Percentiles rank a stretch among this genome's conserved stretches.
phyloP scores from a whole-genome alignment of 2,329 filamentous ascomycete species.

The Xylariaceae sp. region DNA sequence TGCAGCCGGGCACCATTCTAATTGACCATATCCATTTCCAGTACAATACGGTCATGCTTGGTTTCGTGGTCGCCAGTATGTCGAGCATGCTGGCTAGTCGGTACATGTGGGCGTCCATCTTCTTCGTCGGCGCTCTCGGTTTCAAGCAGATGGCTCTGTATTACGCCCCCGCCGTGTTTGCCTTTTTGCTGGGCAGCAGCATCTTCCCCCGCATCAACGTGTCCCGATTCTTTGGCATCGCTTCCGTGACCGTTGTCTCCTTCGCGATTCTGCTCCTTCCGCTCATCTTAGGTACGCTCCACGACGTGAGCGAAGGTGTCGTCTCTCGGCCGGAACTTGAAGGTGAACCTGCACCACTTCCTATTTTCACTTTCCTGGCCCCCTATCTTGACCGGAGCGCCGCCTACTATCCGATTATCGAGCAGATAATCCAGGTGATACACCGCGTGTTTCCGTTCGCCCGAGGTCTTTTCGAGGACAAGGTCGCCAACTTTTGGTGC shows the following conservation, averaged over 20 bases:
- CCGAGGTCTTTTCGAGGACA: conserved; percentile 95
- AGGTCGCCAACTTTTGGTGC: conserved; percentile 98
- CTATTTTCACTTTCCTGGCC: conserved; percentile 54
- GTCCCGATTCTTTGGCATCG: conserved; percentile 67
- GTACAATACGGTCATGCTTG: conserved; percentile 98
- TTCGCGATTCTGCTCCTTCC: conserved; percentile 74
- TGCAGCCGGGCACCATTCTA: conserved; percentile 86
- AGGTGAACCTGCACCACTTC: conserved; percentile 56
- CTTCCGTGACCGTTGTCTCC: conserved; percentile 63
- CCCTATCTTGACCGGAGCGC: conserved; percentile 58
- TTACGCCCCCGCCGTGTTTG: conserved; percentile 89
- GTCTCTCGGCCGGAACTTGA: conserved; percentile 51
- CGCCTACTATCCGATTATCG: conserved; percentile 66
- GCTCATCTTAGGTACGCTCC: conserved; percentile 64
- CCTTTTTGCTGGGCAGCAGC: conserved; percentile 83
- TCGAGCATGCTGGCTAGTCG: conserved; percentile 83
- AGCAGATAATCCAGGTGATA: conserved; percentile 76
- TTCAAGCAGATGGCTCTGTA: conserved; percentile 99
- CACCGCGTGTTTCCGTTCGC: conserved; percentile 95
- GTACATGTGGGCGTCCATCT: conserved; percentile 82
- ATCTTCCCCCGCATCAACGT: conserved; percentile 67
- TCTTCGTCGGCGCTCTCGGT: conserved; percentile 88
- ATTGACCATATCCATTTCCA: conserved; percentile 85
- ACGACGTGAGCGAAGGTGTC: conserved; percentile 62
- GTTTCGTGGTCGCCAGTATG: conserved; percentile 78